phyloP scores from a whole-genome alignment of 1,139 yeast genomes.

The Diutina pseudorugosa region DNA sequence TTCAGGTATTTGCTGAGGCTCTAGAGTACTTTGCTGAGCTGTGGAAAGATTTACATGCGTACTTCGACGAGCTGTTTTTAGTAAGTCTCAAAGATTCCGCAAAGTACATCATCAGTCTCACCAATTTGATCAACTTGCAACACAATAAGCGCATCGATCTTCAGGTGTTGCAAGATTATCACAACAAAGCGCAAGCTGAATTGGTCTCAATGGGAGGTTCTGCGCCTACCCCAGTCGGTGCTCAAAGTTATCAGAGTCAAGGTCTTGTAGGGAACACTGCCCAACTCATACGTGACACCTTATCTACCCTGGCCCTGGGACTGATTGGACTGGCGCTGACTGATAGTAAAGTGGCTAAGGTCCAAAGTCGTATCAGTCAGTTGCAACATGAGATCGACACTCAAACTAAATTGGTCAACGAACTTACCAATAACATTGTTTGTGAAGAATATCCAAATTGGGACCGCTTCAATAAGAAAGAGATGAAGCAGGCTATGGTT shows the following conservation, averaged over 20 bases:
- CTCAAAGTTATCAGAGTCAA: constrained; percentile 11
- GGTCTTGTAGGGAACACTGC: constrained; percentile 34
- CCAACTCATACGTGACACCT: constrained; percentile 33
- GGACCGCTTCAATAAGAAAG: constrained; percentile 69
- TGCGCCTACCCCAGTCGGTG: constrained; percentile 20
- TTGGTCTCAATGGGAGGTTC: constrained; percentile 43
- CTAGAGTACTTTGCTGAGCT: constrained; percentile 37
- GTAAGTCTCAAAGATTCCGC: constrained; percentile 80
- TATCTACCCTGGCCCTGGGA: constrained; percentile 32
- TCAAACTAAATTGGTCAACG: constrained; percentile 37
- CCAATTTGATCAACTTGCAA: constrained; percentile 65
- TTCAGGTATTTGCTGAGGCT: constrained; percentile 28
- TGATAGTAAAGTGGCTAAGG: constrained; percentile 23
- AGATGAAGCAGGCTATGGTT: constrained; percentile 58
- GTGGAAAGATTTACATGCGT: constrained; percentile 36
- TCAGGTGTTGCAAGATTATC: constrained; percentile 74
- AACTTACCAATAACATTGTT: constrained; percentile 57
- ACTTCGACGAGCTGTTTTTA: constrained; percentile 70
- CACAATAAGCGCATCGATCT: constrained; percentile 88
- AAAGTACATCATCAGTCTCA: constrained; percentile 69
- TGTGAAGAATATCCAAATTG: constrained; percentile 76
- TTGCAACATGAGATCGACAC: constrained; percentile 43
- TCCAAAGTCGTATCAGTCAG: constrained; percentile 21
- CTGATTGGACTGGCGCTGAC: constrained; percentile 28
- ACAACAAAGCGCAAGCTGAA: constrained; percentile 58